Conservation (phyloP, 768 basidiomycete species). For the Mycena vulgaris region DNA sequence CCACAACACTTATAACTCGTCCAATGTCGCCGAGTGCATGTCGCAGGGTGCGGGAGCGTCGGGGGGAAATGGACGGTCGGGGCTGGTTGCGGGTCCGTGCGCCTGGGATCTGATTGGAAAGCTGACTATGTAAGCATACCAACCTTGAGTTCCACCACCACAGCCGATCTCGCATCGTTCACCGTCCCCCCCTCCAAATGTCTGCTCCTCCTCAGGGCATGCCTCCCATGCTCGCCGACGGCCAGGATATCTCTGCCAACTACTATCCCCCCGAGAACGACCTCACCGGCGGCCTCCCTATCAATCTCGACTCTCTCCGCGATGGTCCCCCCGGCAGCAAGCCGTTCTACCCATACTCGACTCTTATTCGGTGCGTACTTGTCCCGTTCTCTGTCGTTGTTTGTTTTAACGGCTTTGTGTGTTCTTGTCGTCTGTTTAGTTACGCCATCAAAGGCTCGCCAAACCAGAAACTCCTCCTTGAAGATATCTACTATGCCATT, state of each 20-base stretch:
- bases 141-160: too few species aligned
- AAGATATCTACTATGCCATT: slow-evolving; percentile 94
- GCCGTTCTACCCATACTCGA: slow-evolving; percentile 93
- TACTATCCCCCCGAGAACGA: slow-evolving; percentile 86
- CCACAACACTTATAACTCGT: background rate
- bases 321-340: slow-evolving; percentile 93
- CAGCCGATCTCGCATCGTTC: too few species aligned
- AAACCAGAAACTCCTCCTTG: slow-evolving; percentile 86
- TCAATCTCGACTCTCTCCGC: slow-evolving; percentile 88
- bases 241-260: slow-evolving; percentile 68
- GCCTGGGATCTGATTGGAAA: slow-evolving; percentile 7
- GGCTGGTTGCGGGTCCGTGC: background rate
- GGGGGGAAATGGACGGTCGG: too few species aligned
- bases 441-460: slow-evolving; percentile 95
- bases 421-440: slow-evolving; percentile 54
- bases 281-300: slow-evolving; percentile 86
- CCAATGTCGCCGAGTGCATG: background rate
- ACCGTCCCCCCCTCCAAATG: slow-evolving; percentile 57
- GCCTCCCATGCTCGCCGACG: slow-evolving; percentile 75
- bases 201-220: slow-evolving; percentile 71
- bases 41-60: too few species aligned
- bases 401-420: slow-evolving; percentile 33
- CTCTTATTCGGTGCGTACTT: slow-evolving; percentile 81
- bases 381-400: slow-evolving; percentile 46
- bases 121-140: too few species aligned